Base-by-base conservation (phyloP, 352 stramenopile species). In the Phytopythium helicoides region DNA sequence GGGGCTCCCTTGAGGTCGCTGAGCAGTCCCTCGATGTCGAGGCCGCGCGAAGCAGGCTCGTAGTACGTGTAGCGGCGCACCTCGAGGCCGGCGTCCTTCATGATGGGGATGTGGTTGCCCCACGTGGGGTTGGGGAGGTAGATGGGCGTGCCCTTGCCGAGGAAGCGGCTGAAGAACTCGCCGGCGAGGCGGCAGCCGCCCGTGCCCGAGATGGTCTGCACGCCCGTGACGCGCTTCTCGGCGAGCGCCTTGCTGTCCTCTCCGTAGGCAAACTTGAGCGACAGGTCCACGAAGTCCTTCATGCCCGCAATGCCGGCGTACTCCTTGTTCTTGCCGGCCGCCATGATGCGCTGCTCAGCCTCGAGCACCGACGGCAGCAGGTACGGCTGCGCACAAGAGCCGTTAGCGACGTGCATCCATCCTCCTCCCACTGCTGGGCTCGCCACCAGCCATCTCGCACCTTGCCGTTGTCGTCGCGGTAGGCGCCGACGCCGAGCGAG, bases 81-180 rank as follows among this genome's bases (percentile, higher is more conserved):
- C 23, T 92, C 81, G 44, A 94, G 61, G 48, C 85, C 85, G 14
- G 85, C 85, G 56, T 94, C 82, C 65, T 92, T 81, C 76, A 94
- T 92, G 66, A 99, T 98, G 31, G 86, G 73, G 58, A 98, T 95
- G 73, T 99, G 98, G 85, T 99, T 99, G 52, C 96, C 95, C 97
- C 97, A 99, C 47, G 97, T 99, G 48, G 97, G 97, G 82, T 99
- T 98, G 23, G 98, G 97, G 47, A 99, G 66, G 86, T 99, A 99
- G 62, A 99, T 97, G 6, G 84, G 77, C 21, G 85, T 94, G 48
- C 58, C 69, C 55, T 89, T 82, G 57, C 90, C 87, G 31, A 89
- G 74, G 48, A 97, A 97, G 53, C 86, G 84, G 46, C 86, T 61
- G 56, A 99, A 87, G 60, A 99, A 95, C 67, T 99, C 95, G 26